Evolutionary conservation across 2,329 filamentous ascomycete species (phyloP).

Genomic region (Graphilbum fragrans): DNA sequence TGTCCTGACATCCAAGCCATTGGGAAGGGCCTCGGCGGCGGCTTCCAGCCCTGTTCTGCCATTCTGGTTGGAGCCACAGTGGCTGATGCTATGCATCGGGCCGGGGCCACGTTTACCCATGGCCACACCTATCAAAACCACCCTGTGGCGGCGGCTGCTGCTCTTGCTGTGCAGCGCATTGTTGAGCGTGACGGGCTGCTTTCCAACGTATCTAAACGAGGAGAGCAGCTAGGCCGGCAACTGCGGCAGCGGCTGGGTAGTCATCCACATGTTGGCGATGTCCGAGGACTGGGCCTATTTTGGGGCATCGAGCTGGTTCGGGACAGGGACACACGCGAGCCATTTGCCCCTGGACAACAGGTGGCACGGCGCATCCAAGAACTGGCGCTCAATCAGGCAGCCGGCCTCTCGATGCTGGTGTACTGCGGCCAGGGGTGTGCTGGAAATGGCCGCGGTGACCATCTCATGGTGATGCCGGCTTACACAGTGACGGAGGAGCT

Average conservation of each 20-base stretch:
- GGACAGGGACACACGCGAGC: conserved; percentile 18
- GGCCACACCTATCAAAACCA: conserved; percentile 53
- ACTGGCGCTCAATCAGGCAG: conserved; percentile 16
- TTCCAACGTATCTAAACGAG: conserved; percentile 43
- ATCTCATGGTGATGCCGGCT: conserved; percentile 58
- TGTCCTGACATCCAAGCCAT: conserved; percentile 50
- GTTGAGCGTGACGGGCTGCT: conserved; percentile 47
- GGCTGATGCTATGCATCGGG: conserved; percentile 27
- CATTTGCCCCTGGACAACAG: conserved; percentile 17
- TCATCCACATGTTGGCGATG: conserved; percentile 39
- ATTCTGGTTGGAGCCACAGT: conserved; percentile 44
- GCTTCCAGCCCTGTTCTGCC: conserved; percentile 49
- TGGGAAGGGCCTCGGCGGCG: conserved; percentile 54
- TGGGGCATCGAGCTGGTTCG: conserved; percentile 32
- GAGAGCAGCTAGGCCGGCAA: conserved; percentile 30
- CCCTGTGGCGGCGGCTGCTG: conserved; percentile 46
- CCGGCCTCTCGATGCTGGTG: conserved; percentile 25
- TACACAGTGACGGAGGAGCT: conserved; percentile 49
- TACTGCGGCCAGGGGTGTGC: conserved; percentile 52
- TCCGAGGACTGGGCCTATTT: conserved; percentile 49
- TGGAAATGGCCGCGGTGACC: conserved; percentile 50
- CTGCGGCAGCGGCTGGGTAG: conserved; percentile 25
- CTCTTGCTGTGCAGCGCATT: conserved; percentile 49
- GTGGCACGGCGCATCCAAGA: conserved; percentile 19
- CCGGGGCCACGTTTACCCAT: conserved; percentile 25